Base-by-base conservation (phyloP, 306 rosid genomes). In the Rosa chinensis region DNA sequence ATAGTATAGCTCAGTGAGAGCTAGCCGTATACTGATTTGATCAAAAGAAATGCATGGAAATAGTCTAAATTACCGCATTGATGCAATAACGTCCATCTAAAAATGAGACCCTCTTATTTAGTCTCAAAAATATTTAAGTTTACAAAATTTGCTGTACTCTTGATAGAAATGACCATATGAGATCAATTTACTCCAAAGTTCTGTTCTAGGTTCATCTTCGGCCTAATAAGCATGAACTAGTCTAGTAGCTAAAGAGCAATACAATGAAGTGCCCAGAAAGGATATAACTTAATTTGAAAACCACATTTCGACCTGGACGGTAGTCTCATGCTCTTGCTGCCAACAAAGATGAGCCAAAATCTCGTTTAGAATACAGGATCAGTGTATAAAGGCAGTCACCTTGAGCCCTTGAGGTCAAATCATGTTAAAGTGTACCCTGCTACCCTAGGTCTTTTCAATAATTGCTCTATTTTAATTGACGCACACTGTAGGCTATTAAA, bases 301-400 rank as follows among this genome's bases (percentile, higher is more conserved):
- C 4, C 20, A 5, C 12, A 13, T 8, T 62, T 5, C 1, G 18
- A 62, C 17, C 9, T 43, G 9, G 45, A n/a, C 16, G 12, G 70
- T 42, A 18, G 45, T 59, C 48, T 17, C 28, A 75, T 10, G 14
- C 58, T 75, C 70, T 75, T 75, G 35, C 70, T 44, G 72, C 20
- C 47, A 50, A 35, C 67, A 44, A 47, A 70, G 53, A 3, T 5
- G 56, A 45, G 11, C 74, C 55, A 11, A 12, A 47, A n/a, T 6
- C 47, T 62, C 48, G 61, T 63, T 28, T 45, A 47, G n/a, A 23
- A 10, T 48, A 32, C 35, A 62, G 8, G 39, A 6, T 44, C 20
- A 28, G 35, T 28, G 23, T 76, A 40, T 10, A 63, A 45, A 61
- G 58, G 32, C 56, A 5, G 53, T 58, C 69, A 0, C 69, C 78